Percentiles rank a stretch among this genome's conserved stretches.
These are phyloP conservation scores for Coelastrella sp. DNA, from an alignment of 139 green algal species.

Conservation along the genomic window DNA sequence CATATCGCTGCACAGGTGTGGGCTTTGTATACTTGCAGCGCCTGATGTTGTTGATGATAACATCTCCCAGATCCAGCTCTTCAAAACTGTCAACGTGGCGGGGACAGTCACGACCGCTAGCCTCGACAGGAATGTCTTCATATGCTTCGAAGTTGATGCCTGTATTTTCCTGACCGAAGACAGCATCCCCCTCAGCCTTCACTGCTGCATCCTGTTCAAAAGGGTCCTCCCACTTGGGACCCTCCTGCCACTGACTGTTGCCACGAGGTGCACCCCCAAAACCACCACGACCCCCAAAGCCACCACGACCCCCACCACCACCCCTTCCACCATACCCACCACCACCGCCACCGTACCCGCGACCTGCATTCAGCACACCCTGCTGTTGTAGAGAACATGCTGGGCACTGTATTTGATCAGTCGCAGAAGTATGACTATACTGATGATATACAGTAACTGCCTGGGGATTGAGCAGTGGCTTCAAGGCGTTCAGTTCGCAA, in stretches of 20 bases:
- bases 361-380: constrained; percentile 18
- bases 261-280: constrained; percentile 59
- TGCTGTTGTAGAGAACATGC: no score
- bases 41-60: constrained; percentile 89
- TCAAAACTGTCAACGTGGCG: constrained; percentile 88
- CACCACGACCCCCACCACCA: constrained; percentile 48
- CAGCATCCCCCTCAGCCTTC: constrained; percentile 73
- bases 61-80: constrained; percentile 82
- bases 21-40: constrained; percentile 98
- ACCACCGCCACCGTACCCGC: constrained; percentile 55
- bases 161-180: constrained; percentile 93
- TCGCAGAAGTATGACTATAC: no score
- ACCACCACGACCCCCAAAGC: constrained; percentile 58
- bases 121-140: constrained; percentile 98
- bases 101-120: constrained; percentile 87
- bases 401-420: no score
- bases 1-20: constrained; percentile 97
- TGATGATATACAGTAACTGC: no score
- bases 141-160: constrained; percentile 99
- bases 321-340: constrained; percentile 51
- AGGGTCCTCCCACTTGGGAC: constrained; percentile 59
- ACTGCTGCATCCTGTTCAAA: constrained; percentile 67
- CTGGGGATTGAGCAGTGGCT: no score
- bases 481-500: neutral
- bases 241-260: constrained; percentile 6